Percentiles rank a stretch among this genome's conserved stretches.
Evolutionary conservation across 345 rosid genomes (phyloP).

Genomic region (Nephelium lappaceum): DNA sequence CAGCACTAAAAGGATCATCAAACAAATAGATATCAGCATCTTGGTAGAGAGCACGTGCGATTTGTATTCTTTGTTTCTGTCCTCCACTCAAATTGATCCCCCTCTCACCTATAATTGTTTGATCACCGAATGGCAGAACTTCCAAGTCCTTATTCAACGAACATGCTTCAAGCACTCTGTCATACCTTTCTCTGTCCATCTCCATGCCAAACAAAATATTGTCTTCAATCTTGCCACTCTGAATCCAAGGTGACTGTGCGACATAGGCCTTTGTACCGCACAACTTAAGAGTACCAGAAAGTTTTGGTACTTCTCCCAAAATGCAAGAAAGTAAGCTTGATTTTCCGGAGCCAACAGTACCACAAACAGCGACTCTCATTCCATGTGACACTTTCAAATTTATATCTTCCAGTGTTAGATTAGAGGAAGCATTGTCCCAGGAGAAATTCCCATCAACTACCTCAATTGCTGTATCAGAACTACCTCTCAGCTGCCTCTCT

Average conservation of each 20-base stretch:
- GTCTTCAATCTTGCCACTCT: constrained; percentile 38
- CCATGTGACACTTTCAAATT: constrained; percentile 33
- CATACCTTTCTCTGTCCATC: constrained; percentile 31
- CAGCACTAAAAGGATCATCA: constrained; percentile 52
- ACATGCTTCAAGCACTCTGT: constrained; percentile 38
- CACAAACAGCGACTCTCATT: constrained; percentile 41
- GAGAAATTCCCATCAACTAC: constrained; percentile 35
- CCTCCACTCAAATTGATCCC: constrained; percentile 35
- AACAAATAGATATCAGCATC: constrained; percentile 48
- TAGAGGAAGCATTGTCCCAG: constrained; percentile 34
- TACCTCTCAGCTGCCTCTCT: constrained; percentile 28
- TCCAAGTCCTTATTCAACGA: constrained; percentile 41
- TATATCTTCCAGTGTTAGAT: constrained; percentile 27
- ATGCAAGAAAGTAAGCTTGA: no score
- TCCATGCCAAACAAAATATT: constrained; percentile 38
- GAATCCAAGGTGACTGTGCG: constrained; percentile 41
- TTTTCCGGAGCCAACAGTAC: constrained; percentile 26
- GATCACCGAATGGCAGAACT: constrained; percentile 43
- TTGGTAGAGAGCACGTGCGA: constrained; percentile 46
- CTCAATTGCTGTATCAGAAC: constrained; percentile 30
- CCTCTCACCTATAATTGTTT: constrained; percentile 42
- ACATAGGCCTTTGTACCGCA: constrained; percentile 44
- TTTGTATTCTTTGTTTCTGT: constrained; percentile 41
- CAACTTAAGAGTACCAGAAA: constrained; percentile 31
- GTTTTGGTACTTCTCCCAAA: constrained; percentile 32